These are phyloP conservation scores for Psilocybe cubensis DNA, from an alignment of 768 basidiomycete genomes.

Conservation along the genomic window DNA sequence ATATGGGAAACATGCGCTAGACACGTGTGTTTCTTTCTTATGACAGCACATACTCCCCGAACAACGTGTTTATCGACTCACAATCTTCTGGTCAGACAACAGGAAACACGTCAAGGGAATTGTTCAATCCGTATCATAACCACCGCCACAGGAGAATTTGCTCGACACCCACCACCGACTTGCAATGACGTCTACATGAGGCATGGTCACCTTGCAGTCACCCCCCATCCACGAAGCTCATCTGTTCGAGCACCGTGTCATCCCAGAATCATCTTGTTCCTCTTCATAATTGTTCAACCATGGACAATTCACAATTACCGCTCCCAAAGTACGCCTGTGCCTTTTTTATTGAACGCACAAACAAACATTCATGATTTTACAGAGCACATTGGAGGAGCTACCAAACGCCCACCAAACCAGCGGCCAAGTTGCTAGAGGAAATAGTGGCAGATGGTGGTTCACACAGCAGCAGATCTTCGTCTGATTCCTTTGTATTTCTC, in stretches of 20 bases:
- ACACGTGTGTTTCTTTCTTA: neutral
- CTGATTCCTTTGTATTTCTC: neutral
- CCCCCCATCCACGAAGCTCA: neutral
- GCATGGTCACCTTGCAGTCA: neutral
- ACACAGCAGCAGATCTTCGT: neutral
- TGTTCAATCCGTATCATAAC: neutral
- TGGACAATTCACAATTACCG: neutral
- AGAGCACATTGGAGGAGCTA: neutral
- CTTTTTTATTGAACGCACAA: too few species aligned
- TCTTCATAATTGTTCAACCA: neutral
- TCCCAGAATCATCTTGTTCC: neutral
- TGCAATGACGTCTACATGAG: neutral
- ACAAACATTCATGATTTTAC: neutral
- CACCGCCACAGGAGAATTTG: too few species aligned
- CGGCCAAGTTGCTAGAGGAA: slow-evolving; percentile 15
- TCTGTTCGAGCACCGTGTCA: neutral
- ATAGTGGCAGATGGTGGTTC: neutral
- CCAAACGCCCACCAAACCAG: slow-evolving; percentile 13
- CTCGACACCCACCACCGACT: neutral
- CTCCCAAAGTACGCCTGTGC: neutral
- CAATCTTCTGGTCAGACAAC: neutral
- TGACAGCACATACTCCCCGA: neutral
- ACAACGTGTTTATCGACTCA: neutral
- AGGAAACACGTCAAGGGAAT: neutral
- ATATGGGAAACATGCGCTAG: neutral